Evolutionary conservation across 169 alveolate species (phyloP), one percentile per base, ranked within the genome.

Genomic region (Babesia ovata): DNA sequence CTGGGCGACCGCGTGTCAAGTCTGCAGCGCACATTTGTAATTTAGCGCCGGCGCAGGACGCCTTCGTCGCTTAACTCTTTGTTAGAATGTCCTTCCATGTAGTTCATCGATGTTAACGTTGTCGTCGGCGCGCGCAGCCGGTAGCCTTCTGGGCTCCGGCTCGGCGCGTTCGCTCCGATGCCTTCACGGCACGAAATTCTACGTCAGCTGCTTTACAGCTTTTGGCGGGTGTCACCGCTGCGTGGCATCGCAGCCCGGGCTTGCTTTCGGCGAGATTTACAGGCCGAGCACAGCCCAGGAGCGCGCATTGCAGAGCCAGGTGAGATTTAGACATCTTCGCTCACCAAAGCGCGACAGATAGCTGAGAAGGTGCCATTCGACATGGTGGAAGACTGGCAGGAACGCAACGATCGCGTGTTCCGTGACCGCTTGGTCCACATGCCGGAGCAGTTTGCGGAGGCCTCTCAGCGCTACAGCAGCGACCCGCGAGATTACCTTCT

Each of bases 381-480:
- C 53, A 75, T 82, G 85, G 72, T 62, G 4, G 89, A 82, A 8
- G 71, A 39, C 36, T 82, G 89, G 89, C 28, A 69, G 8, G 89
- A 82, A 50, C 63, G 87, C 46, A 70, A 48, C 49, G 87, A 79
- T 11, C 63, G 17, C 45, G 63, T 53, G 14, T 29, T 70, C 26
- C 65, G 63, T 11, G 57, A 61, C 39, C 54, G 63, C 17, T 50
- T 71, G 42, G 13, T 57, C 19, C 53, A 42, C 45, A 79, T 79
- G 82, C 87, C 87, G 7, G 70, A 70, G 53, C 84, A 70, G 77
- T 79, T 79, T 54, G 84, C 87, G 11, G 84, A 79, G 49, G 63
- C 70, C 22, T 50, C 69, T 4, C 59, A 65, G 46, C 24, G 76
- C 39, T 70, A 70, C 57, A 57, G 65, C 56, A 50, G 36, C 19